These are phyloP conservation scores for Talaromyces thailandensis DNA, from an alignment of 495 filamentous ascomycete genomes.

Conservation along the genomic window DNA sequence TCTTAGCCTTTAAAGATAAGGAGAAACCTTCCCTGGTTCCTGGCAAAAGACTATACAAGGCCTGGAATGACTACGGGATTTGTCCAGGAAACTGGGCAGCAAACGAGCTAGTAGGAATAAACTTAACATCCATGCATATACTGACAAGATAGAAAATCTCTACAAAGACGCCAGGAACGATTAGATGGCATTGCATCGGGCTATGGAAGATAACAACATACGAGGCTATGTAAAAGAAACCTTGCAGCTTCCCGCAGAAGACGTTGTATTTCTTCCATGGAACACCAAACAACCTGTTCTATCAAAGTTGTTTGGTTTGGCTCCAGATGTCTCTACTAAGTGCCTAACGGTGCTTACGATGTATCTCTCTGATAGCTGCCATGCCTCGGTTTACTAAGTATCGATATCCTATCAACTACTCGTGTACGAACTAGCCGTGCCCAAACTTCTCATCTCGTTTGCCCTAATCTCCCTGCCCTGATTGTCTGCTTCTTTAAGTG, in stretches of 20 bases:
- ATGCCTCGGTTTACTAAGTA: background rate
- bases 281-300: background rate
- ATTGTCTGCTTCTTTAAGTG: background rate
- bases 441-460: too few relatives aligned
- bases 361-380: background rate
- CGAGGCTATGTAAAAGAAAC: background rate
- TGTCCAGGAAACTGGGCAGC: background rate
- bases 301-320: background rate
- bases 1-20: background rate
- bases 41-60: background rate
- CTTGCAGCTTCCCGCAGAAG: background rate
- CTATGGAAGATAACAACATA: background rate
- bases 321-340: background rate
- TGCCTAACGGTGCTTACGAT: background rate
- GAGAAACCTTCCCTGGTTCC: background rate
- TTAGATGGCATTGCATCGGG: background rate
- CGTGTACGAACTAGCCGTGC: background rate
- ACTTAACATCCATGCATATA: background rate
- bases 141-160: background rate
- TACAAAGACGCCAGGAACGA: background rate
- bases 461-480: too few relatives aligned
- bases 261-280: background rate
- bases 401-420: background rate
- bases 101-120: background rate
- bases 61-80: background rate